A percentile compares a stretch with the other conserved stretches of the same genome.
Evolutionary conservation across 1,284 basidiomycete species (phyloP).

Genomic region (Apiotrichum siamense): DNA sequence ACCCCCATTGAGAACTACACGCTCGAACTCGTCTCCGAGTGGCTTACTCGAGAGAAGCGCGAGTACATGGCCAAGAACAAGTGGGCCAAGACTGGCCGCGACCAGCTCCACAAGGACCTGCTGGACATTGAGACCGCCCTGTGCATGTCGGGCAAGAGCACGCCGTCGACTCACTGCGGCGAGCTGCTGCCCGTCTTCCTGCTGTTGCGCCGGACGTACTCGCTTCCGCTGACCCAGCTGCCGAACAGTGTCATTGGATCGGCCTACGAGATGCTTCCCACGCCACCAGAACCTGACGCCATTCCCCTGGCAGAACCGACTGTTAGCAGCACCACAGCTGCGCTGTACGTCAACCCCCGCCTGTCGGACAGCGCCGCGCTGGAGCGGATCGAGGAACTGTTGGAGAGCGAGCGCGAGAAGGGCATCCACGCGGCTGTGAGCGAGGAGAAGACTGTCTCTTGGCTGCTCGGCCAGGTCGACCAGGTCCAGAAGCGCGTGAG

Average conservation of each 20-base stretch:
- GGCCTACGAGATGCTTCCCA: slow-evolving; percentile 33
- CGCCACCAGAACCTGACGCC: slow-evolving; percentile 39
- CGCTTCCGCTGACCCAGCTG: slow-evolving; percentile 30
- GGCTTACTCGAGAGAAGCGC: slow-evolving; percentile 42
- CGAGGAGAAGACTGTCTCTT: slow-evolving; percentile 24
- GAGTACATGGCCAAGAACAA: slow-evolving; percentile 45
- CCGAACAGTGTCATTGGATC: slow-evolving; percentile 26
- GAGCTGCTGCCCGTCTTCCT: slow-evolving; percentile 36
- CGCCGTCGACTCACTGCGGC: slow-evolving; percentile 19
- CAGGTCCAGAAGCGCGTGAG: slow-evolving; percentile 34
- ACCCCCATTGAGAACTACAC: slow-evolving; percentile 35
- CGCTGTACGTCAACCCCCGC: slow-evolving; percentile 44
- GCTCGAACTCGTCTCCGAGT: slow-evolving; percentile 44
- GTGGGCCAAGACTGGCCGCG: slow-evolving; percentile 44
- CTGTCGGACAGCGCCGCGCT: slow-evolving; percentile 32
- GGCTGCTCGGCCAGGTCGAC: slow-evolving; percentile 27
- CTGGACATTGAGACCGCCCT: slow-evolving; percentile 43
- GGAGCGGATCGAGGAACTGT: slow-evolving; percentile 38
- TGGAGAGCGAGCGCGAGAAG: slow-evolving; percentile 43
- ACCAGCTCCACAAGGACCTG: slow-evolving; percentile 40
- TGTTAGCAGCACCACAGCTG: slow-evolving; percentile 40
- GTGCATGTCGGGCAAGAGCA: slow-evolving; percentile 24
- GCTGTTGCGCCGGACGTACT: slow-evolving; percentile 32
- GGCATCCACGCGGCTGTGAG: slow-evolving; percentile 37
- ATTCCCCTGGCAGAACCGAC: slow-evolving; percentile 38